Evolutionary conservation across 2,329 filamentous ascomycete species (phyloP).

Genomic region (Pseudogymnoascus sp.): DNA sequence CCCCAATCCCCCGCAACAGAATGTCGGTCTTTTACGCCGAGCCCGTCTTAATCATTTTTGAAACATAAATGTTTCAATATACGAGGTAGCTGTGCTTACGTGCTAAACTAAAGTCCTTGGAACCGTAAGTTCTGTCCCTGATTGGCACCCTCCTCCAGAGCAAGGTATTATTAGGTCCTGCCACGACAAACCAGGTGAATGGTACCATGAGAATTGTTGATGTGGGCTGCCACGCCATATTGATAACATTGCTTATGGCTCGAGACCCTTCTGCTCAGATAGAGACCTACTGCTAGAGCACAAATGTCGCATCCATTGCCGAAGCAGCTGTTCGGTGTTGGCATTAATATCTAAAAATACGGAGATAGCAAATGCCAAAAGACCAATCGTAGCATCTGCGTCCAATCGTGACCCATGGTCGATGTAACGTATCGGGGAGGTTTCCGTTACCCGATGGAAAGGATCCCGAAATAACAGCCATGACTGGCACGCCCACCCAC

Average conservation of each 20-base stretch:
- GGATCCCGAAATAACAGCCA: background rate
- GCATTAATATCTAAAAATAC: conserved; percentile 27
- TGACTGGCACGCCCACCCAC: background rate
- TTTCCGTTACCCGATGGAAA: conserved; percentile 5
- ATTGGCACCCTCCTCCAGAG: conserved; percentile 18
- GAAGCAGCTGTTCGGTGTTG: conserved; percentile 21
- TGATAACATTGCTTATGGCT: conserved; percentile 12
- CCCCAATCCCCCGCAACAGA: background rate
- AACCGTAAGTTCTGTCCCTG: conserved; percentile 9
- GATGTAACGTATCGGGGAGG: background rate
- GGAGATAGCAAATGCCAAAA: conserved; percentile 26
- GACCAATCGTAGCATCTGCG: conserved; percentile 22
- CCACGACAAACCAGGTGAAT: conserved; percentile 31
- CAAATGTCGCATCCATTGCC: conserved; percentile 26
- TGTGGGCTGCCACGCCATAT: conserved; percentile 6
- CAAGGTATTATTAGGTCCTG: conserved; percentile 28
- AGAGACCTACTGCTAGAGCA: conserved; percentile 22
- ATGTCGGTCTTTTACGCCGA: background rate
- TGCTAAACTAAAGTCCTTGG: conserved; percentile 17
- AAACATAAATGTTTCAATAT: background rate
- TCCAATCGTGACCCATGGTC: background rate
- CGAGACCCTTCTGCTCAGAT: background rate
- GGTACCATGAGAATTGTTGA: conserved; percentile 29
- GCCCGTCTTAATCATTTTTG: background rate
- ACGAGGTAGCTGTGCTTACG: background rate